Evolutionary conservation across 768 basidiomycete species (phyloP), one percentile per base, ranked within the genome.

Genomic region (Naganishia antarctica): DNA sequence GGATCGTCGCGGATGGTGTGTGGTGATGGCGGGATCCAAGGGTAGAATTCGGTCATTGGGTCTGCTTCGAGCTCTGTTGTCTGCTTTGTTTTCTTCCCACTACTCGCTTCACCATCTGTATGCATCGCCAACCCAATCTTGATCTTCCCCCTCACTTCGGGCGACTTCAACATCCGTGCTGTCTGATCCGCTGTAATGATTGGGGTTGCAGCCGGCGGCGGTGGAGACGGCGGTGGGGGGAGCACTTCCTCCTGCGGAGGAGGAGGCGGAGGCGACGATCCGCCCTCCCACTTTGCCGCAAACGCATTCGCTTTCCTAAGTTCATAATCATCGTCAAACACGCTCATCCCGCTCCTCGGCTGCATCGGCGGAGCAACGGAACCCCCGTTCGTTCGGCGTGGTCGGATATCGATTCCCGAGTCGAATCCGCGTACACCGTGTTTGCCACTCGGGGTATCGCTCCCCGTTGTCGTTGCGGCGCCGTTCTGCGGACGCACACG

Each of bases 191-290:
- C 21, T 21, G 1, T 40, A 2, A 37, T 34, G 29, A 37, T 5
- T 29, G 50, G 2, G 29, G 50, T 32, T 1, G 50, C 23, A 25
- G 23, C 4, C 23, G 34, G 23, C 4, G 37, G n/a, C 37, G 53
- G 37, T 9, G 53, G 53, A 25, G 53, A 57, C 11, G 53, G 34
- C 34, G 53, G 53, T 6, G 53, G 53, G 23, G 53, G 53, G 15
- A 40, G 32, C 13, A 37, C 37, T 1, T 57, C 53, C 2, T 57
- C 53, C 13, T 41, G 21, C 12, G 13, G 53, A 1, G 53, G 53
- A 4, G 53, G 53, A 18, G 50, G 50, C 21, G 53, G 53, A 21
- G 34, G 32, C 37, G 53, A 21, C n/a, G n/a, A 16, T n/a, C 32
- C 8, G 9, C 32, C 21, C 4, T 11, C n/a, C 28, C n/a, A n/a